phyloP scores from a whole-genome alignment of 2,329 filamentous ascomycete genomes.

The Nannizziopsis barbatae region DNA sequence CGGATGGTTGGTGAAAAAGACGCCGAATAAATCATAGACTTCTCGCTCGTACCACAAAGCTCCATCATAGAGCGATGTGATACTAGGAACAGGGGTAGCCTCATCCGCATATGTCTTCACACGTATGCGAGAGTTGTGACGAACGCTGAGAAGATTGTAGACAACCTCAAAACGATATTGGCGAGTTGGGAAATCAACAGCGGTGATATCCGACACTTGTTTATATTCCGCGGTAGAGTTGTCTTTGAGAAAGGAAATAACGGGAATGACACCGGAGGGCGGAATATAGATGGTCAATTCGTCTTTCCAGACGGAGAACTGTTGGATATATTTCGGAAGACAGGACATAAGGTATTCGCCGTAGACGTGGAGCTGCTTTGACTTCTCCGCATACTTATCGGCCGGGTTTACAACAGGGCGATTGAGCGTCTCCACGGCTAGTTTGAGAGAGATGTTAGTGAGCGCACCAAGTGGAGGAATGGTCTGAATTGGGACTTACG shows the following conservation, averaged over 20 bases:
- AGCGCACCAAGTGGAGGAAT: too few species aligned
- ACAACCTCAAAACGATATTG: conserved; percentile 95
- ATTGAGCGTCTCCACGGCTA: conserved; percentile 53
- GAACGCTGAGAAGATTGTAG: conserved; percentile 91
- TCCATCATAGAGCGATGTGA: conserved; percentile 78
- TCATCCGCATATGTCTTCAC: conserved; percentile 99
- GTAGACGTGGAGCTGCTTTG: conserved; percentile 81
- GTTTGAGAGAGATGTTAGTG: neutral
- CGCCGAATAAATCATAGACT: conserved; percentile 93
- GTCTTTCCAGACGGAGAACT: conserved; percentile 99
- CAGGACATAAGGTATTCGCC: conserved; percentile 95
- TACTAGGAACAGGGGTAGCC: conserved; percentile 79
- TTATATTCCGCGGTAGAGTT: conserved; percentile 97
- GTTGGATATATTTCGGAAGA: conserved; percentile 94
- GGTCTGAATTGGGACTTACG: conserved; percentile 28
- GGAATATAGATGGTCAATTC: conserved; percentile 91
- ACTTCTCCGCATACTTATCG: conserved; percentile 83
- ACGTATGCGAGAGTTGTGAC: conserved; percentile 90
- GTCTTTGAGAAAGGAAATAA: conserved; percentile 91
- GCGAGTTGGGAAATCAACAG: conserved; percentile 88
- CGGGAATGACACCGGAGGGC: conserved; percentile 75
- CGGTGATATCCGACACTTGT: conserved; percentile 82
- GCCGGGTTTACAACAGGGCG: conserved; percentile 77
- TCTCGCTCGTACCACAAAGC: conserved; percentile 99
- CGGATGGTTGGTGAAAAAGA: conserved; percentile 92